phyloP scores from a whole-genome alignment of 768 basidiomycete genomes.

The Leucocoprinus sp. region DNA sequence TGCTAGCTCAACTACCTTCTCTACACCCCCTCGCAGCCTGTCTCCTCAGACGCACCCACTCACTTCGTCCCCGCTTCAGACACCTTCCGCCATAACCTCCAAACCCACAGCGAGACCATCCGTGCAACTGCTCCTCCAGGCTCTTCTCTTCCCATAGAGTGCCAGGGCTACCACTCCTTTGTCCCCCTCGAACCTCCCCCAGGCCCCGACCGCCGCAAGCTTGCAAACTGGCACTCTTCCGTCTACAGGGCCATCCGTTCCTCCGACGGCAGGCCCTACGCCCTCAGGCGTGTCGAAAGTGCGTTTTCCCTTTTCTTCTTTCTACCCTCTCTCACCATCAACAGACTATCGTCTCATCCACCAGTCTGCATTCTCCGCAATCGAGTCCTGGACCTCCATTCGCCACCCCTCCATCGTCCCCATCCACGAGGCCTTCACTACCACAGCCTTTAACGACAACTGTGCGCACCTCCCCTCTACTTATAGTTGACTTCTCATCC shows the following conservation, averaged over 20 bases:
- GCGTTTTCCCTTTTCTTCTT: slow-evolving; percentile 18
- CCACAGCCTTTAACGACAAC: slow-evolving; percentile 83
- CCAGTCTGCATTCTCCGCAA: slow-evolving; percentile 70
- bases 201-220: slow-evolving; percentile 56
- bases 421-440: slow-evolving; percentile 91
- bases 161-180: slow-evolving; percentile 87
- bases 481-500: background rate
- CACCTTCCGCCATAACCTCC: slow-evolving; percentile 36
- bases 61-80: slow-evolving; percentile 64
- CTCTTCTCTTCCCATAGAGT: slow-evolving; percentile 68
- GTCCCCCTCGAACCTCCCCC: slow-evolving; percentile 60
- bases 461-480: slow-evolving; percentile 45
- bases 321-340: slow-evolving; percentile 8
- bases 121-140: slow-evolving; percentile 39
- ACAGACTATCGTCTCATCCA: slow-evolving; percentile 78
- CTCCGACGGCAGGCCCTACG: slow-evolving; percentile 71
- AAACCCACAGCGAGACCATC: slow-evolving; percentile 57
- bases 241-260: slow-evolving; percentile 73
- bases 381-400: slow-evolving; percentile 82
- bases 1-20: slow-evolving; percentile 85
- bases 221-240: slow-evolving; percentile 78
- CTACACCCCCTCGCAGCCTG: slow-evolving; percentile 62
- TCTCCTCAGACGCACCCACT: slow-evolving; percentile 32
- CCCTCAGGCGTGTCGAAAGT: slow-evolving; percentile 85
- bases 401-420: slow-evolving; percentile 80